Percentiles rank a stretch among this genome's conserved stretches.
phyloP scores from a whole-genome alignment of 495 filamentous ascomycete genomes.

The Aspergillus steynii region DNA sequence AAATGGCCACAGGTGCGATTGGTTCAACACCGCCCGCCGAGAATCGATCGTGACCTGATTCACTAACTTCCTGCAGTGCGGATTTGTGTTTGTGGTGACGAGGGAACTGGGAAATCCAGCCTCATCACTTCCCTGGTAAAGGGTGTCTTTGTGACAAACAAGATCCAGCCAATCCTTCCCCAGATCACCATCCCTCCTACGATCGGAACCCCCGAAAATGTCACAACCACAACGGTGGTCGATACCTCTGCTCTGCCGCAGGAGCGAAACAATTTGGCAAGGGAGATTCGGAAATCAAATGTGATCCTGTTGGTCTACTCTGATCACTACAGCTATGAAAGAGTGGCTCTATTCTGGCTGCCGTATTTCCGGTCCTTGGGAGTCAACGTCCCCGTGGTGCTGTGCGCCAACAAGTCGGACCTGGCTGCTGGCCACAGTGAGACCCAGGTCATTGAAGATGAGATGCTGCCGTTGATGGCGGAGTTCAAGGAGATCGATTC shows the following conservation, averaged over 20 bases:
- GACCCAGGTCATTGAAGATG: constrained; percentile 83
- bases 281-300: constrained; percentile 94
- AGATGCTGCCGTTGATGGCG: constrained; percentile 97
- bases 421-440: constrained; percentile 68
- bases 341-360: constrained; percentile 96
- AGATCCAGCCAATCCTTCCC: constrained; percentile 91
- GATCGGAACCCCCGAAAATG: constrained; percentile 87
- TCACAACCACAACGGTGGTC: constrained; percentile 92
- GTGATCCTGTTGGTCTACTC: constrained; percentile 97
- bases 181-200: constrained; percentile 90
- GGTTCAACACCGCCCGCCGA: neutral
- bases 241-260: constrained; percentile 95
- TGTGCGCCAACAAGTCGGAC: constrained; percentile 97
- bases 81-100: constrained; percentile 95
- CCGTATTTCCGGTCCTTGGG: constrained; percentile 95
- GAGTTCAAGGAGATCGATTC: constrained; percentile 99
- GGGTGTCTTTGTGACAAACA: constrained; percentile 88
- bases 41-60: neutral
- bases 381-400: constrained; percentile 95
- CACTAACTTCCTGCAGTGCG: constrained; percentile 59
- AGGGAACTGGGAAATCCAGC: constrained; percentile 63
- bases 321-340: constrained; percentile 98
- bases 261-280: constrained; percentile 81
- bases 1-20: constrained; percentile 41
- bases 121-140: constrained; percentile 73